Evolutionary conservation across 2,329 filamentous ascomycete genomes (phyloP).

Genomic region (Purpureocillium takamizusanense): DNA sequence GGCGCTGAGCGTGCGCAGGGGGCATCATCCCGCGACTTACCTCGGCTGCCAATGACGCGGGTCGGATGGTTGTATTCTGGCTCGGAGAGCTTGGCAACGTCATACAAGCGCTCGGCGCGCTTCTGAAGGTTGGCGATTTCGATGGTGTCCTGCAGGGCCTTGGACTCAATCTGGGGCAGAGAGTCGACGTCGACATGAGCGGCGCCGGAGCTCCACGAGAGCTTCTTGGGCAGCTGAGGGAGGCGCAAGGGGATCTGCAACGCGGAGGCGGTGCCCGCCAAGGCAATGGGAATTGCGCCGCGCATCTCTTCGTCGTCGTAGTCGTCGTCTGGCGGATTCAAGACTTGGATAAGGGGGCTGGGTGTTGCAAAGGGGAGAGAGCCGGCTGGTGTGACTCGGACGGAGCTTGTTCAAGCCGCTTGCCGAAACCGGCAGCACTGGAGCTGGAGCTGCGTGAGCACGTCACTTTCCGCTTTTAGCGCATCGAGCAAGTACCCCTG

Average conservation of each 20-base stretch:
- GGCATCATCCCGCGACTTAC: slow-evolving; percentile 25
- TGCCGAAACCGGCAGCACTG: too few relatives aligned
- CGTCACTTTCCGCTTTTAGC: too few relatives aligned
- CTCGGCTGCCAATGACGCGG: slow-evolving; percentile 59
- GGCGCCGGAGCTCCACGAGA: background rate
- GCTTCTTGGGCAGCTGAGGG: background rate
- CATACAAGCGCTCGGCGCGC: slow-evolving; percentile 52
- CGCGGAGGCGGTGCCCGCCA: slow-evolving; percentile 1
- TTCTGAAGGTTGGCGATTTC: slow-evolving; percentile 43
- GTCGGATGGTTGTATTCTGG: slow-evolving; percentile 60
- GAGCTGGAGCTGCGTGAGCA: too few relatives aligned
- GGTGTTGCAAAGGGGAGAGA: too few relatives aligned
- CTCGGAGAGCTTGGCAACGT: slow-evolving; percentile 49
- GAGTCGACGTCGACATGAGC: slow-evolving; percentile 3
- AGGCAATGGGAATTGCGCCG: background rate
- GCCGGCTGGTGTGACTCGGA: too few relatives aligned
- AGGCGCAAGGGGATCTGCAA: slow-evolving; percentile 2
- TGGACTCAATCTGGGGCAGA: slow-evolving; percentile 39
- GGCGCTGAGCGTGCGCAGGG: background rate
- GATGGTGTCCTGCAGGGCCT: slow-evolving; percentile 49
- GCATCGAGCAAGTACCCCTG: too few relatives aligned
- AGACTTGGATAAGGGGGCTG: too few relatives aligned
- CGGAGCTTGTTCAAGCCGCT: too few relatives aligned
- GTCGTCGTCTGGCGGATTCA: too few relatives aligned
- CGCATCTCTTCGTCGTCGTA: background rate